Evolutionary conservation across 2,329 filamentous ascomycete genomes (phyloP).

Genomic region (Dactylellina leptospora): DNA sequence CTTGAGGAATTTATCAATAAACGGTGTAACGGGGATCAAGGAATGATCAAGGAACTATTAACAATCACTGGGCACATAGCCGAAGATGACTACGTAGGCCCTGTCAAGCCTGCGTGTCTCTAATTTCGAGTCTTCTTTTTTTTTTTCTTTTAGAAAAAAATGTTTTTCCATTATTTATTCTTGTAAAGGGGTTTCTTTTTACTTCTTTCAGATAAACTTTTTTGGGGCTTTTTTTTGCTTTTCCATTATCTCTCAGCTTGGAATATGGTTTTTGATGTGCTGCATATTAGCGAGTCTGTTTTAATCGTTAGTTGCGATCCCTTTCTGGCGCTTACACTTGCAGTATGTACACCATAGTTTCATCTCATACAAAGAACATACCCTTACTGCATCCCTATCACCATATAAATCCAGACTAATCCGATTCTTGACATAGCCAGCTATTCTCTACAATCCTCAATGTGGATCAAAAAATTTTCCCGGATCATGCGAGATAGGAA

Average conservation of each 20-base stretch:
- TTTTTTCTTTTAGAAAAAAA: slow-evolving; percentile 4
- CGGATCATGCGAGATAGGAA: slow-evolving; percentile 5
- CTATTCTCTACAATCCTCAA: not conserved
- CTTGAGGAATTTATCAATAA: slow-evolving; percentile 52
- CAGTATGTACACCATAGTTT: slow-evolving; percentile 29
- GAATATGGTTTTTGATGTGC: slow-evolving; percentile 30
- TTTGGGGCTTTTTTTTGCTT: slow-evolving; percentile 7
- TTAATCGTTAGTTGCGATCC: slow-evolving; percentile 17
- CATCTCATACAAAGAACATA: slow-evolving; percentile 18
- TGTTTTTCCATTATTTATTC: slow-evolving; percentile 1
- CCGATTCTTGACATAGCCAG: not conserved
- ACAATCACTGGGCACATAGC: slow-evolving; percentile 51
- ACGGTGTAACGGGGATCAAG: slow-evolving; percentile 49
- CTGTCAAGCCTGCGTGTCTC: slow-evolving; percentile 51
- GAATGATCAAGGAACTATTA: slow-evolving; percentile 54
- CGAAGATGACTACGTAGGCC: slow-evolving; percentile 52
- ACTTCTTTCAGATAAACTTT: slow-evolving; percentile 14
- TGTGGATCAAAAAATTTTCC: not conserved
- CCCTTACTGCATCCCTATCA: slow-evolving; percentile 42
- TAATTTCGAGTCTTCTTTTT: slow-evolving; percentile 13
- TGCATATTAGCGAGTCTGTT: slow-evolving; percentile 53
- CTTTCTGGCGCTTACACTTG: slow-evolving; percentile 31
- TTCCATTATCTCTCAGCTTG: slow-evolving; percentile 27
- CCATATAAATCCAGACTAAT: not conserved
- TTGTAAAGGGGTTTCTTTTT: not conserved